Percentiles rank a stretch among this genome's conserved stretches.
These are phyloP conservation scores for Umbellularia californica DNA, from an alignment of 164 flowering plant genomes.

Conservation along the genomic window DNA sequence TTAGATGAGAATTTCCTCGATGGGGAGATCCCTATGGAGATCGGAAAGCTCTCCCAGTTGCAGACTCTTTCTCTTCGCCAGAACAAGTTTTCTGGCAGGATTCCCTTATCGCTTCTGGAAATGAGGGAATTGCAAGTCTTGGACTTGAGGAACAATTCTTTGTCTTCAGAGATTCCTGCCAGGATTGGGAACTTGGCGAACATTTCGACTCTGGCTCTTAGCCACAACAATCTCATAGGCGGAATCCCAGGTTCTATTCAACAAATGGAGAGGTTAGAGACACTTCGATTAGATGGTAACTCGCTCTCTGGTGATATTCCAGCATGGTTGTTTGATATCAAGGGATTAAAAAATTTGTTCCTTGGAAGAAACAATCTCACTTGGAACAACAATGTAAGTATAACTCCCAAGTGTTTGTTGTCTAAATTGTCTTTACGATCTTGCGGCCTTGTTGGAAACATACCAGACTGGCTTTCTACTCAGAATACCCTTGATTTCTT, in stretches of 20 bases:
- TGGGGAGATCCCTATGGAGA: constrained; percentile 37
- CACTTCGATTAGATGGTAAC: constrained; percentile 32
- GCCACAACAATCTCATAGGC: constrained; percentile 37
- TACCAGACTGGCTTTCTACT: constrained; percentile 45
- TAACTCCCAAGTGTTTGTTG: constrained; percentile 30
- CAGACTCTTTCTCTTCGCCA: constrained; percentile 18
- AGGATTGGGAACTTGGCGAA: constrained; percentile 37
- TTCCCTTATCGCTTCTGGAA: constrained; percentile 31
- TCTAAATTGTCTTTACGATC: constrained; percentile 29
- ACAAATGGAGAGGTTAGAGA: constrained; percentile 25
- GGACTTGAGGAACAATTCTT: constrained; percentile 36
- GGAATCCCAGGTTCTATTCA: constrained; percentile 32
- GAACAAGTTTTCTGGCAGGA: constrained; percentile 34
- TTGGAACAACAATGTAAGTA: constrained; percentile 30
- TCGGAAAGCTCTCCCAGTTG: constrained; percentile 35
- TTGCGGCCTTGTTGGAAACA: constrained; percentile 30
- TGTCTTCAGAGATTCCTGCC: constrained; percentile 35
- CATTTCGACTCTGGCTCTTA: constrained; percentile 28
- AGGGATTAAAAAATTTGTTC: constrained; percentile 20
- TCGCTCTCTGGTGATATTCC: constrained; percentile 42
- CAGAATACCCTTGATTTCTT: constrained; percentile 34
- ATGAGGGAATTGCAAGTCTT: constrained; percentile 22
- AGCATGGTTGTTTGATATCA: constrained; percentile 34
- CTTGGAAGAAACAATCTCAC: constrained; percentile 45
- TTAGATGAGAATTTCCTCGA: constrained; percentile 32